Evolutionary conservation across 2,329 filamentous ascomycete genomes (phyloP).

Genomic region (Orbilia blumenaviensis): DNA sequence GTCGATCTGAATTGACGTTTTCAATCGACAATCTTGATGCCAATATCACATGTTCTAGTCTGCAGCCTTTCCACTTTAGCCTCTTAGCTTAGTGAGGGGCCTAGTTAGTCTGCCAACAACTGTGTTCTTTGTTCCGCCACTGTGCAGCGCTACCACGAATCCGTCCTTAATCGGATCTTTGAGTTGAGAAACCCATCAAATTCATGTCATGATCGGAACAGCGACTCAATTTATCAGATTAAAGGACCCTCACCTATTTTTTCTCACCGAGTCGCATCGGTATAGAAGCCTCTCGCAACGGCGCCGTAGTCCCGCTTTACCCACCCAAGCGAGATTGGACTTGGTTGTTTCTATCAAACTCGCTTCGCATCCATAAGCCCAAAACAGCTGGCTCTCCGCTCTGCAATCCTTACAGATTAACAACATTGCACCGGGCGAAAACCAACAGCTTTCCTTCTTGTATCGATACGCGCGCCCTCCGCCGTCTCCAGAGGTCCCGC

Average conservation of each 20-base stretch:
- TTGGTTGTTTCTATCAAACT: conserved; percentile 47
- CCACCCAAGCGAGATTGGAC: conserved; percentile 51
- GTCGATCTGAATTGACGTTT: background rate
- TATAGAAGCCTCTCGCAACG: conserved; percentile 20
- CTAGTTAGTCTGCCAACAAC: conserved; percentile 29
- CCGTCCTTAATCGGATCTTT: conserved; percentile 38
- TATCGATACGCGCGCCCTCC: conserved; percentile 52
- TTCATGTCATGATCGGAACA: conserved; percentile 32
- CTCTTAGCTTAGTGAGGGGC: conserved; percentile 11
- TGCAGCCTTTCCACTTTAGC: conserved; percentile 29
- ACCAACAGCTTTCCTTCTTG: conserved; percentile 46
- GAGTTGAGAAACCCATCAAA: background rate
- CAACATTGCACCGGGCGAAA: conserved; percentile 51
- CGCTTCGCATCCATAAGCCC: conserved; percentile 51
- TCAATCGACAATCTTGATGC: conserved; percentile 6
- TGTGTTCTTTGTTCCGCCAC: conserved; percentile 24
- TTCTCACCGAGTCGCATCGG: conserved; percentile 32
- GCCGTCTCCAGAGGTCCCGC: conserved; percentile 17
- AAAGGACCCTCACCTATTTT: conserved; percentile 2
- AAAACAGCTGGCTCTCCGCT: conserved; percentile 53
- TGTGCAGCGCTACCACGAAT: background rate
- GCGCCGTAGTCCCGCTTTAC: conserved; percentile 43
- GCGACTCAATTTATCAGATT: background rate
- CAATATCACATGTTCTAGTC: conserved; percentile 30
- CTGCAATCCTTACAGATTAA: conserved; percentile 48